A percentile compares a stretch with the other conserved stretches of the same genome.
Conservation (phyloP, 2,329 filamentous ascomycete genomes). For the Herpotrichia juniperi region DNA sequence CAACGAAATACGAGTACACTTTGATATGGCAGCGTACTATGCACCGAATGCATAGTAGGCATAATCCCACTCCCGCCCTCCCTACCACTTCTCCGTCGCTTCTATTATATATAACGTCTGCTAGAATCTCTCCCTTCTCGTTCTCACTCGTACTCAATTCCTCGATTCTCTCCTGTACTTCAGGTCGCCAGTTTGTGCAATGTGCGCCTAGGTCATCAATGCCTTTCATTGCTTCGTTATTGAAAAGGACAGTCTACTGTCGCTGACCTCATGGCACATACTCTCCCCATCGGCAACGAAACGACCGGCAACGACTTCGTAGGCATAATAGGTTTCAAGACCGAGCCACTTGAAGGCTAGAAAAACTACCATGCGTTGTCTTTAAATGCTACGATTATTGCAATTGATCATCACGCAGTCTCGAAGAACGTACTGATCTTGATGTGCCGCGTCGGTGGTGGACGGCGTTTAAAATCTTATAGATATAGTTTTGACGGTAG, state of each 20-base stretch:
- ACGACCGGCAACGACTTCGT: slow-evolving; percentile 39
- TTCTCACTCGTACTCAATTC: slow-evolving; percentile 5
- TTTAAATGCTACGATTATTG: no score
- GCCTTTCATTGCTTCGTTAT: slow-evolving; percentile 17
- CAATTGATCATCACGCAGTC: no score
- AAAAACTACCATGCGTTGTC: no score
- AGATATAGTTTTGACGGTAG: no score
- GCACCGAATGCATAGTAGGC: slow-evolving; percentile 4
- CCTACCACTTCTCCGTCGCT: slow-evolving; percentile 7
- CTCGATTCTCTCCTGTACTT: slow-evolving; percentile 9
- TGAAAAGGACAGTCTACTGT: no score
- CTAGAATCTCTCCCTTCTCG: slow-evolving; percentile 6
- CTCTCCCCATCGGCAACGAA: slow-evolving; percentile 46
- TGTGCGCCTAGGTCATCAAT: slow-evolving; percentile 43
- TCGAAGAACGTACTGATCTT: no score
- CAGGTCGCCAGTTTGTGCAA: slow-evolving; percentile 35
- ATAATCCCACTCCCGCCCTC: slow-evolving; percentile 6
- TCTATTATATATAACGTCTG: slow-evolving; percentile 6
- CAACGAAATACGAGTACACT: no score
- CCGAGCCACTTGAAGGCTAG: slow-evolving; percentile 44
- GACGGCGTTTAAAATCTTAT: no score
- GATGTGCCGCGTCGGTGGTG: no score
- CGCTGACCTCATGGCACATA: no score
- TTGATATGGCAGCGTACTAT: slow-evolving; percentile 5
- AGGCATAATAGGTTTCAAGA: slow-evolving; percentile 46